Evolutionary conservation across 257 asterid species (phyloP).

Genomic region (Nicotiana tabacum): DNA sequence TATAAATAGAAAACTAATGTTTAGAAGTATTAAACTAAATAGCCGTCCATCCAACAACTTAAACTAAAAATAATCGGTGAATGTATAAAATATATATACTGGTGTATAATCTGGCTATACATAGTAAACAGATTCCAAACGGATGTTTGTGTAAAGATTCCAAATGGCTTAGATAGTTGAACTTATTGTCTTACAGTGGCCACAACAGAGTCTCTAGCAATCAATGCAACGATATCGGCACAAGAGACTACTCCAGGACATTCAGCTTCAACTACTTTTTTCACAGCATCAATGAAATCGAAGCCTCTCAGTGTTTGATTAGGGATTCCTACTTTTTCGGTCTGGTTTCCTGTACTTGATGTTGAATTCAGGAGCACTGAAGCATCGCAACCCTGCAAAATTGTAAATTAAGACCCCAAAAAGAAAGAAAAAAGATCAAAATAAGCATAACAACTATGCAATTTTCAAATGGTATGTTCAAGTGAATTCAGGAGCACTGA

Average conservation of each 20-base stretch:
- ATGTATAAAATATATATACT: too few species aligned
- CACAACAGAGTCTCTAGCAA: slow-evolving; percentile 26
- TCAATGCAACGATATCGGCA: slow-evolving; percentile 28
- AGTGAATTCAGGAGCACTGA: background rate
- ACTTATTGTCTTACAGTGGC: background rate
- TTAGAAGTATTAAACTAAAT: too few species aligned
- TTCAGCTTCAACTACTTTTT: slow-evolving; percentile 14
- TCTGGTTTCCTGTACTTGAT: slow-evolving; percentile 9
- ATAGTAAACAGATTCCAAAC: background rate
- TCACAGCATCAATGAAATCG: slow-evolving; percentile 23
- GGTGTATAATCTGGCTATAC: too few species aligned
- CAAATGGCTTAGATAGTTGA: background rate
- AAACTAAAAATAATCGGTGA: background rate
- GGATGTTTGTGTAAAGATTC: background rate
- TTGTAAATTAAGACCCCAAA: background rate
- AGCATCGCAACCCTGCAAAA: slow-evolving; percentile 30
- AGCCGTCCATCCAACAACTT: background rate
- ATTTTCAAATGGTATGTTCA: background rate
- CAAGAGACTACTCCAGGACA: slow-evolving; percentile 35
- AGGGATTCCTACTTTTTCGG: slow-evolving; percentile 23
- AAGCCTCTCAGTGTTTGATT: slow-evolving; percentile 24
- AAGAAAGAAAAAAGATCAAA: background rate
- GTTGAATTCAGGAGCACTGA: slow-evolving; percentile 19
- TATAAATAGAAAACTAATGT: background rate
- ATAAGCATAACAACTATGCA: background rate